Evolutionary conservation across 2,329 filamentous ascomycete genomes (phyloP), one percentile per base, ranked within the genome.

Genomic region (Cadophora luteo-olivacea): DNA sequence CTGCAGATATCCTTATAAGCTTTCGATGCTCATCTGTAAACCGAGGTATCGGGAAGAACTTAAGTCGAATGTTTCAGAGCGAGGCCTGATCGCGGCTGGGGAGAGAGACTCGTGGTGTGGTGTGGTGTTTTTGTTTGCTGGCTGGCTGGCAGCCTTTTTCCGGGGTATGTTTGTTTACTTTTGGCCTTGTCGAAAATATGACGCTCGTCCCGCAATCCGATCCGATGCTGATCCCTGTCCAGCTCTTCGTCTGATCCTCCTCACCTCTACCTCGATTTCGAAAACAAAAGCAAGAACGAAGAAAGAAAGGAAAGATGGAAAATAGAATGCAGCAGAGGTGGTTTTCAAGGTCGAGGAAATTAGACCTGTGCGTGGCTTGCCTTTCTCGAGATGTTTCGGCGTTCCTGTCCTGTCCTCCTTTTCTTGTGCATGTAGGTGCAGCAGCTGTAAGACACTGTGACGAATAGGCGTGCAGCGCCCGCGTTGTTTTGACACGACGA

Each of bases 141-240:
- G 33, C 32, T n/a, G n/a, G 16, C 32, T n/a, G n/a, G 16, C 19
- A 24, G 41, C 54, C 25, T 58, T 58, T 45, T 48, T 24, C 54
- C 32, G 33, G n/a, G n/a, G n/a, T 45, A 45, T 60, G 48, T 49
- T 51, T 60, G 22, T 51, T 61, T 66, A n/a, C 22, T 62, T 19
- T 54, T 22, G 41, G 61, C 33, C 33, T 55, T 45, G 49, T 57
- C 61, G 29, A 49, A 52, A 58, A 58, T 22, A 22, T 41, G 57
- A 60, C 57, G 57, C 61, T 41, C 48, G 54, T 38, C 33, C 48
- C 45, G 25, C 36, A 58, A 48, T 45, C 54, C 33, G 48, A 67
- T 67, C 58, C 41, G 65, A 63, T 67, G 45, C 22, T 62, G 52
- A 67, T 61, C 49, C 48, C 41, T 38, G 65, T 29, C 29, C 29